Conservation (phyloP, 225 moss, liverwort and hornwort genomes). For the Polytrichum formosum region DNA sequence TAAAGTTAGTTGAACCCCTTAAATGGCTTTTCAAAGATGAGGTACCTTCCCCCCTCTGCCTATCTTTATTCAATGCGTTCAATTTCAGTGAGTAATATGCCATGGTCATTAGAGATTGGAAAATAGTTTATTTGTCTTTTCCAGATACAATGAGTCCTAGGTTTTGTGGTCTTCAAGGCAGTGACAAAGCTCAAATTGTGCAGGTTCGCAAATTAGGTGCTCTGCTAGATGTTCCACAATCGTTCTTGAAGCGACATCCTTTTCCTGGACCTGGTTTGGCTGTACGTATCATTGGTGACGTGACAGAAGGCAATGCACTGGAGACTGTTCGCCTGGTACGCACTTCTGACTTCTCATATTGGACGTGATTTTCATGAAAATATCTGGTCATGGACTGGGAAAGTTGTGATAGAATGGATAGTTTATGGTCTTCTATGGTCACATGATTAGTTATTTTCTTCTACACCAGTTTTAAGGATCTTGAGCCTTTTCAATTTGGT, state of each 20-base stretch:
- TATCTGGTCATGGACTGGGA: not conserved
- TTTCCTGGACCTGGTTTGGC: conserved; percentile 90
- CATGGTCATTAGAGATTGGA: no score
- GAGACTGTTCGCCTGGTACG: conserved; percentile 70
- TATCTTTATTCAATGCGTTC: no score
- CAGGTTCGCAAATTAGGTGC: conserved; percentile 79
- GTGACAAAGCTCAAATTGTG: conserved; percentile 5
- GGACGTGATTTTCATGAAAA: not conserved
- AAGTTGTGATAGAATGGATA: not conserved
- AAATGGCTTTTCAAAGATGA: conserved; percentile 96
- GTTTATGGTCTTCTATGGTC: not conserved
- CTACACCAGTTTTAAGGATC: no score
- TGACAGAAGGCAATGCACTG: conserved; percentile 66
- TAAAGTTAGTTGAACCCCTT: conserved; percentile 82
- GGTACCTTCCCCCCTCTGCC: conserved; percentile 18
- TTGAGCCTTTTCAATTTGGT: no score
- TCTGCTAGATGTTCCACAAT: conserved; percentile 65
- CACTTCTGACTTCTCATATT: not conserved
- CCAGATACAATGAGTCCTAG: no score
- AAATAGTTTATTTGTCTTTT: no score
- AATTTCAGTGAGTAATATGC: no score
- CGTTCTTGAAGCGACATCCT: conserved; percentile 77
- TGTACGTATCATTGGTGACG: conserved; percentile 84
- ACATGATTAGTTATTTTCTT: no score
- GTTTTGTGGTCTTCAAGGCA: not conserved